Percentiles rank a stretch among this genome's conserved stretches.
Conservation (phyloP, 495 filamentous ascomycete species). For the Neurospora hispaniola region DNA sequence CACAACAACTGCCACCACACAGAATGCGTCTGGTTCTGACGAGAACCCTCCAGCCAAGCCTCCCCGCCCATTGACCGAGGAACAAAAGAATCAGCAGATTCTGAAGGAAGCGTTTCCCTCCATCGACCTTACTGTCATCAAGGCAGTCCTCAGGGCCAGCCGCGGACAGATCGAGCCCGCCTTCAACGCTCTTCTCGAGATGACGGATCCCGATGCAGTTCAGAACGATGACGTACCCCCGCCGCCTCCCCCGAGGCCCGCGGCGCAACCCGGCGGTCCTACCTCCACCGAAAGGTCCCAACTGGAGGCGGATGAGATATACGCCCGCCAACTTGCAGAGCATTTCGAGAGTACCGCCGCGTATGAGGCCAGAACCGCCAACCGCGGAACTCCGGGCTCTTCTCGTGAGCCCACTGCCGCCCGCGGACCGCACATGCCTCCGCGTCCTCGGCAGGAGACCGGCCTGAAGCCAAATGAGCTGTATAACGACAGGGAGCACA, state of each 20-base stretch:
- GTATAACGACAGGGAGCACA: constrained; percentile 55
- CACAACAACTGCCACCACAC: constrained; percentile 28
- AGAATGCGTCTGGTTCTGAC: constrained; percentile 27
- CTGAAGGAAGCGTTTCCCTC: constrained; percentile 88
- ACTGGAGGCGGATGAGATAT: constrained; percentile 81
- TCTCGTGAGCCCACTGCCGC: constrained; percentile 1
- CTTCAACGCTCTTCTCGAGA: constrained; percentile 89
- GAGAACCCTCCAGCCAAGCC: constrained; percentile 70
- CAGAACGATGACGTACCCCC: constrained; percentile 49
- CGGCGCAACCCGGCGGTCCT: constrained; percentile 26
- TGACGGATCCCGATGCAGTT: constrained; percentile 84
- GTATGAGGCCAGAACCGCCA: constrained; percentile 41
- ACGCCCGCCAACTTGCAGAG: constrained; percentile 86
- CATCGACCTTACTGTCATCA: constrained; percentile 73
- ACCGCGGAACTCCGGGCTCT: constrained; percentile 19
- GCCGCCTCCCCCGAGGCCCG: constrained; percentile 60
- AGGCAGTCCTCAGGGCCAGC: constrained; percentile 79
- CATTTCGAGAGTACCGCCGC: constrained; percentile 61
- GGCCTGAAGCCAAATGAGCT: constrained; percentile 35
- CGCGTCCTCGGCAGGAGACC: constrained; percentile 35
- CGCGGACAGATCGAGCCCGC: constrained; percentile 83
- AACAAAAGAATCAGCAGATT: constrained; percentile 75
- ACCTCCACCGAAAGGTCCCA: constrained; percentile 59
- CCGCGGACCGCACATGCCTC: constrained; percentile 17
- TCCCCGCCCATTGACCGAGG: constrained; percentile 70